Percentiles rank a stretch among this genome's conserved stretches.
phyloP scores from a whole-genome alignment of 2,329 filamentous ascomycete species.

The Coniochaeta prunicola region DNA sequence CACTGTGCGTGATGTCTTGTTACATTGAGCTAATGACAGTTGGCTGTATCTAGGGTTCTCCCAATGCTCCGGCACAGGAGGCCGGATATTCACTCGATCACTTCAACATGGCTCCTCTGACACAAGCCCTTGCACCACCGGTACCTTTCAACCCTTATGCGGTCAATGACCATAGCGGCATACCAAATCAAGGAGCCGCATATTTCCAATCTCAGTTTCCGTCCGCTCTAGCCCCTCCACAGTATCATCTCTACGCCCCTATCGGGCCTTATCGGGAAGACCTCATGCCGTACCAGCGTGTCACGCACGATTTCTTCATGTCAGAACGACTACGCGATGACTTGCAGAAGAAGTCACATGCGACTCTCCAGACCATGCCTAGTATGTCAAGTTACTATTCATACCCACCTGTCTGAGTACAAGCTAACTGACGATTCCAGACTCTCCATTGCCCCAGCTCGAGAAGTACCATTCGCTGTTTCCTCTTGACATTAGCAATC shows the following conservation, averaged over 20 bases:
- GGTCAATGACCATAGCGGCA: conserved; percentile 52
- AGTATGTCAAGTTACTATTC: conserved; percentile 39
- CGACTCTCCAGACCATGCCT: conserved; percentile 75
- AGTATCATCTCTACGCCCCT: conserved; percentile 91
- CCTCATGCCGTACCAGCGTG: conserved; percentile 75
- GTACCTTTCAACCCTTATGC: conserved; percentile 69
- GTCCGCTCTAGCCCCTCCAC: conserved; percentile 58
- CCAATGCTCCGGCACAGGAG: conserved; percentile 44
- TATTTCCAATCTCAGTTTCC: conserved; percentile 53
- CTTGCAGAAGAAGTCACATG: conserved; percentile 80
- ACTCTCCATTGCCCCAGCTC: conserved; percentile 57
- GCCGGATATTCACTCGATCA: conserved; percentile 51
- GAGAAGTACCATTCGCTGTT: conserved; percentile 92
- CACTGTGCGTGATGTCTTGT: not conserved
- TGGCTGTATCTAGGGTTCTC: conserved; percentile 7
- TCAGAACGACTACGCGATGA: conserved; percentile 82
- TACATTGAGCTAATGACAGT: not conserved
- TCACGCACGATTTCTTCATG: conserved; percentile 86
- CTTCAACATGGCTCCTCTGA: conserved; percentile 53
- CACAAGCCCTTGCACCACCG: conserved; percentile 37
- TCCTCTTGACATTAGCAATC: conserved; percentile 73
- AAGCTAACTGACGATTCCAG: conserved; percentile 9
- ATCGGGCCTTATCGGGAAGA: conserved; percentile 77
- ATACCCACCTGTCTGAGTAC: no score
- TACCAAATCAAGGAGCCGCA: conserved; percentile 55